These are phyloP conservation scores for Schwanniomyces etchellsii DNA, from an alignment of 1,139 yeast genomes.

Conservation along the genomic window DNA sequence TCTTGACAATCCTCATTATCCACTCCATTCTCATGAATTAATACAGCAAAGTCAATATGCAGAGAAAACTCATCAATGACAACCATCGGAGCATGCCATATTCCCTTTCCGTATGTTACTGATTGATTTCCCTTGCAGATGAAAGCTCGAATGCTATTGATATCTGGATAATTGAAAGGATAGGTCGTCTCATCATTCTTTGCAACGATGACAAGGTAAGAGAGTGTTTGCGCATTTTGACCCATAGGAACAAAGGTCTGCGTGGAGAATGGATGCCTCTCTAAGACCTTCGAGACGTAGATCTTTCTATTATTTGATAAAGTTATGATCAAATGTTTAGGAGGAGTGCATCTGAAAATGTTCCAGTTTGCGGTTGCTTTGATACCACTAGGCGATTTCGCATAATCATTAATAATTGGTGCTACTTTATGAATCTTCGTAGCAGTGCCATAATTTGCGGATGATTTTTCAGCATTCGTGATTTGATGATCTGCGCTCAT, in stretches of 20 bases:
- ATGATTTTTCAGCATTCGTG: slow-evolving; percentile 23
- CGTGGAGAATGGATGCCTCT: slow-evolving; percentile 86
- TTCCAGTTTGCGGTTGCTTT: slow-evolving; percentile 67
- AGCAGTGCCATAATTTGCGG: slow-evolving; percentile 95
- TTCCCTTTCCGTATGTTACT: slow-evolving; percentile 75
- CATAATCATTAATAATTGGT: slow-evolving; percentile 52
- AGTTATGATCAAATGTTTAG: slow-evolving; percentile 47
- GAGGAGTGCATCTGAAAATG: slow-evolving; percentile 77
- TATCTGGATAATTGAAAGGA: slow-evolving; percentile 50
- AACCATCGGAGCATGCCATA: slow-evolving; percentile 90
- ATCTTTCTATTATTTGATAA: slow-evolving; percentile 13
- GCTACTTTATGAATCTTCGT: slow-evolving; percentile 69
- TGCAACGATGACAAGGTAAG: slow-evolving; percentile 82
- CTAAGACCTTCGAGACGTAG: slow-evolving; percentile 67
- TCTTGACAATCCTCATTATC: slow-evolving; percentile 82
- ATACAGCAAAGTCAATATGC: slow-evolving; percentile 73
- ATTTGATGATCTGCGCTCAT: slow-evolving; percentile 43
- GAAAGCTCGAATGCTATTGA: slow-evolving; percentile 57
- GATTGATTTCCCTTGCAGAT: slow-evolving; percentile 79
- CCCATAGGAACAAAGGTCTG: slow-evolving; percentile 94
- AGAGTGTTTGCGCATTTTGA: slow-evolving; percentile 37
- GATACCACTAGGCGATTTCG: slow-evolving; percentile 39
- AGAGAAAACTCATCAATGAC: slow-evolving; percentile 50
- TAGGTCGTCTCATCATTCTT: slow-evolving; percentile 36
- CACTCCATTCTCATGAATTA: slow-evolving; percentile 78